Evolutionary conservation across 441 rosid species (phyloP).

Genomic region (Pelargonium myrrhifolium): DNA sequence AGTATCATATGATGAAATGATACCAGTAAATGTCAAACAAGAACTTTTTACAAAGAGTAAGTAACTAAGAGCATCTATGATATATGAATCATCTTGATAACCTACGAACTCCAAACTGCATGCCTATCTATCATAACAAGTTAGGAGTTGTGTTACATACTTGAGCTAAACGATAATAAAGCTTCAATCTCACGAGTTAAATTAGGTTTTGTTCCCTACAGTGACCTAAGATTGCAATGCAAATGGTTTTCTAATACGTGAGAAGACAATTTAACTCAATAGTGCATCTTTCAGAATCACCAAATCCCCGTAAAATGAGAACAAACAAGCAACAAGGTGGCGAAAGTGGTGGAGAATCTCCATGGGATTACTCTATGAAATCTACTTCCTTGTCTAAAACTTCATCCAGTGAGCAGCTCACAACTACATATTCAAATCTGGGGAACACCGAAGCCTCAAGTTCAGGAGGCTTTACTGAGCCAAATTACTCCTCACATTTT

Average conservation of each 20-base stretch:
- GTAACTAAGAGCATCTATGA: neutral
- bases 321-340: slow-evolving; percentile 17
- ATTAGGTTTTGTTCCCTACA: too few species aligned
- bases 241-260: too few species aligned
- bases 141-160: neutral
- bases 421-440: slow-evolving; percentile 10
- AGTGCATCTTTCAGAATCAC: slow-evolving; percentile 18
- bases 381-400: slow-evolving; percentile 18
- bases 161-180: too few species aligned
- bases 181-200: too few species aligned
- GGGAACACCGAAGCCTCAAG: slow-evolving; percentile 20
- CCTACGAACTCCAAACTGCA: neutral
- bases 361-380: slow-evolving; percentile 9
- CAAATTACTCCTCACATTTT: slow-evolving; percentile 14
- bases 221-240: too few species aligned
- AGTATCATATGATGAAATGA: slow-evolving; percentile 43
- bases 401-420: slow-evolving; percentile 21
- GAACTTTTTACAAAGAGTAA: slow-evolving; percentile 20
- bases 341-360: slow-evolving; percentile 22
- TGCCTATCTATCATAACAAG: neutral
- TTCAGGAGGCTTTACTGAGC: slow-evolving; percentile 22
- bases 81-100: too few species aligned
- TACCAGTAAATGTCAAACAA: slow-evolving; percentile 27
- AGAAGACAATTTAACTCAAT: too few species aligned
- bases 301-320: neutral